These are phyloP conservation scores for Berberis vulgaris DNA, from an alignment of 164 flowering plant genomes.

Conservation along the genomic window DNA sequence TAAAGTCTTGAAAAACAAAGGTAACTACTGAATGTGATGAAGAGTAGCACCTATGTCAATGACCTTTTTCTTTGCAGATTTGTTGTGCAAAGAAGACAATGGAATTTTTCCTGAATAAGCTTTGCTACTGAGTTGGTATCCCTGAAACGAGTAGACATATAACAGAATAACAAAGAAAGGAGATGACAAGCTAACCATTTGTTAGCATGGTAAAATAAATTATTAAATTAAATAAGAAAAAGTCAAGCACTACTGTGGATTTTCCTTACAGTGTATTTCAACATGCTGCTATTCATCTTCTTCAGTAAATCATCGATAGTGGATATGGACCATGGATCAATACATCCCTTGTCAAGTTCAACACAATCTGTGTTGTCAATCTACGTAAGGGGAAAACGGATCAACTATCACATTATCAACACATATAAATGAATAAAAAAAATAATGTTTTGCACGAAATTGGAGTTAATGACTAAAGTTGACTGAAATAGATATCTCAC, in stretches of 20 bases:
- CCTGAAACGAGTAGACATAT: conserved; percentile 38
- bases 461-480: too few species aligned
- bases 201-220: too few species aligned
- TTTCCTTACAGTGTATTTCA: conserved; percentile 56
- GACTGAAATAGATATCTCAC: too few species aligned
- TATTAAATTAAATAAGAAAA: neutral
- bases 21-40: neutral
- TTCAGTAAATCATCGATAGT: conserved; percentile 35
- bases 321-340: conserved; percentile 75
- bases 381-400: conserved; percentile 18
- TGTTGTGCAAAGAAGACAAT: conserved; percentile 42
- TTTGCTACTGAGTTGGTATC: conserved; percentile 53
- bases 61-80: conserved; percentile 55
- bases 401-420: neutral
- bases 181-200: neutral
- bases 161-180: neutral
- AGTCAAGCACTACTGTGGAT: conserved; percentile 2
- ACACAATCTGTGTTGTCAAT: conserved; percentile 15
- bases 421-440: neutral
- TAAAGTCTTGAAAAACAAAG: neutral
- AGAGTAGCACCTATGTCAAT: conserved; percentile 60
- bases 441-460: neutral
- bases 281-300: conserved; percentile 40
- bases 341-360: conserved; percentile 13
- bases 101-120: conserved; percentile 53